Evolutionary conservation across 495 filamentous ascomycete genomes (phyloP).

Genomic region (Neurospora tetrasperma): DNA sequence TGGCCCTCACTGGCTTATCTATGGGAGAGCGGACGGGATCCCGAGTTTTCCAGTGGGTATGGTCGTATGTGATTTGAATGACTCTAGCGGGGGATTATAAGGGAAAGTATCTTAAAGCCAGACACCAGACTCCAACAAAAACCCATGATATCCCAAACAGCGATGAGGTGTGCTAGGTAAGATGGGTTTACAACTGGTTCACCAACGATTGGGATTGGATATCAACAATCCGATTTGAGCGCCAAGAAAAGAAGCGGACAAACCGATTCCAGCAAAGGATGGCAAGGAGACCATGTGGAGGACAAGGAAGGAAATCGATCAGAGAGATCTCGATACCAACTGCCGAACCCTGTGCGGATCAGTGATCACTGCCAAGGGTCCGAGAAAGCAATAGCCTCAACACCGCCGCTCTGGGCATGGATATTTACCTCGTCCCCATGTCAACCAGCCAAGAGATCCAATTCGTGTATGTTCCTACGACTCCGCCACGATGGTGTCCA

Average conservation of each 20-base stretch:
- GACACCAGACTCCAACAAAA: too few relatives aligned
- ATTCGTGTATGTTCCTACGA: neutral
- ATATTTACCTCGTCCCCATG: neutral
- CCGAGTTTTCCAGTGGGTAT: too few relatives aligned
- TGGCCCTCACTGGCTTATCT: slow-evolving; percentile 24
- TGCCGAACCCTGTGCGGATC: neutral
- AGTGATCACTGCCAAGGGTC: neutral
- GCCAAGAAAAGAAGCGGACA: neutral
- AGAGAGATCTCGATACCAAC: neutral
- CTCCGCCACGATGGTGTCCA: neutral
- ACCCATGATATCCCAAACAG: too few relatives aligned
- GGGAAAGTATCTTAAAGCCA: too few relatives aligned
- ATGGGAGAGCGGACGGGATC: slow-evolving; percentile 43
- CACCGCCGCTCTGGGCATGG: neutral
- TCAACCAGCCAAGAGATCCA: neutral
- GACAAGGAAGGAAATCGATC: neutral
- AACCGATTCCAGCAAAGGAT: neutral
- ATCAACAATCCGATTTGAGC: neutral
- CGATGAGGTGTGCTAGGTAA: too few relatives aligned
- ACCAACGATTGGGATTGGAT: rapidly evolving
- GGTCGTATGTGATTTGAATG: too few relatives aligned
- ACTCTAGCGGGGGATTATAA: too few relatives aligned
- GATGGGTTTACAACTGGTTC: too few relatives aligned
- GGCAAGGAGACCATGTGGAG: too few relatives aligned
- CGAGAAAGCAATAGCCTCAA: neutral